These are phyloP conservation scores for Phytopythium aichiense DNA, from an alignment of 352 stramenopile species.

Conservation along the genomic window DNA sequence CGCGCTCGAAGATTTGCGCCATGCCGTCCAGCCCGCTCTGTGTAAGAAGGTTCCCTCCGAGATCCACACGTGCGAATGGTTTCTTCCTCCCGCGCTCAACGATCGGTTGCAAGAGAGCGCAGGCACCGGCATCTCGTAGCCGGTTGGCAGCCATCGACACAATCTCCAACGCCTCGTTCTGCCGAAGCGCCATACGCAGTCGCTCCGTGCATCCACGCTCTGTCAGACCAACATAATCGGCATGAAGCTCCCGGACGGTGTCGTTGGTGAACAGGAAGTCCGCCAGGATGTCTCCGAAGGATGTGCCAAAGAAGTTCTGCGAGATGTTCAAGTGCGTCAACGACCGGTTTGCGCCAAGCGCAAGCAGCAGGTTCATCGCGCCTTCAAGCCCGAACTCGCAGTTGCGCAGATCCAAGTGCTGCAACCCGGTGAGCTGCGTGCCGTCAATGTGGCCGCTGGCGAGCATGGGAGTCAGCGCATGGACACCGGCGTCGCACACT, in stretches of 20 bases:
- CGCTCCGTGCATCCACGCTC: slow-evolving; percentile 39
- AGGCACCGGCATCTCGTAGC: slow-evolving; percentile 51
- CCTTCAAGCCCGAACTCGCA: slow-evolving; percentile 70
- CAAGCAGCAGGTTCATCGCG: slow-evolving; percentile 47
- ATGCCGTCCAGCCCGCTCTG: slow-evolving; percentile 36
- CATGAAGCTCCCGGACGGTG: slow-evolving; percentile 39
- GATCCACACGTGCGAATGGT: slow-evolving; percentile 45
- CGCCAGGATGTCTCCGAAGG: slow-evolving; percentile 64
- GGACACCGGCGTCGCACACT: slow-evolving; percentile 54
- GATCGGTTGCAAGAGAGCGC: slow-evolving; percentile 44
- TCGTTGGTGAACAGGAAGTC: slow-evolving; percentile 58
- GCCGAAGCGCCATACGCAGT: slow-evolving; percentile 42
- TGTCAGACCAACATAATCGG: slow-evolving; percentile 65
- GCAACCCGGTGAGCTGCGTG: slow-evolving; percentile 21
- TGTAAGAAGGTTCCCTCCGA: slow-evolving; percentile 78
- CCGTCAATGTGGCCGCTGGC: slow-evolving; percentile 9
- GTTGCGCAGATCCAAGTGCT: slow-evolving; percentile 59
- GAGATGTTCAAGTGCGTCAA: slow-evolving; percentile 60
- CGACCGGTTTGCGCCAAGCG: slow-evolving; percentile 44
- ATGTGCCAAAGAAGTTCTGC: slow-evolving; percentile 68
- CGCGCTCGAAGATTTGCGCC: slow-evolving; percentile 26
- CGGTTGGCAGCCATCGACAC: slow-evolving; percentile 70
- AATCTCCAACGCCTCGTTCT: slow-evolving; percentile 38
- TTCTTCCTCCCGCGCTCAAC: slow-evolving; percentile 34
- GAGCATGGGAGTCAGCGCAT: slow-evolving; percentile 64